phyloP scores from a whole-genome alignment of 768 basidiomycete genomes.

The Strobilomyces confusus region DNA sequence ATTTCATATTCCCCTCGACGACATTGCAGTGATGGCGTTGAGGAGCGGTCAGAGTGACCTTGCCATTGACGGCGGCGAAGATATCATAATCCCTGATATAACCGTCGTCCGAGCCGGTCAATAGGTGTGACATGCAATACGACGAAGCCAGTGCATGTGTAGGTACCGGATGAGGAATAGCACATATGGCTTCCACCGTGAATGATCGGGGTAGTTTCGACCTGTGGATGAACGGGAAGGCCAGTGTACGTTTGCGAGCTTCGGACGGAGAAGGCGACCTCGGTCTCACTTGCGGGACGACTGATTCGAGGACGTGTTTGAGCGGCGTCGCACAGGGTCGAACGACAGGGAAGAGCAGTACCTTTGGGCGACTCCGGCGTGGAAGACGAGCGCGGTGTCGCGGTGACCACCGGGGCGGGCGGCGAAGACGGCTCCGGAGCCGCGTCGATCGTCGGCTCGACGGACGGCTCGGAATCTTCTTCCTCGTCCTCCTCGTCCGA shows the following conservation, averaged over 20 bases:
- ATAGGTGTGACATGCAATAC: conserved; percentile 78
- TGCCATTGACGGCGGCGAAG: conserved; percentile 83
- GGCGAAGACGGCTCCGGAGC: conserved; percentile 28
- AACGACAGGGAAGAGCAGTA: conserved; percentile 13
- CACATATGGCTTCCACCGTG: conserved; percentile 87
- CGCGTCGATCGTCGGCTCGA: conserved; percentile 28
- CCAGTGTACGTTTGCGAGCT: conserved; percentile 45
- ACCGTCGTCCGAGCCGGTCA: conserved; percentile 92
- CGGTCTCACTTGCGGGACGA: conserved; percentile 26
- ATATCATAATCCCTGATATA: conserved; percentile 92
- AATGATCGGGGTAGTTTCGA: conserved; percentile 53
- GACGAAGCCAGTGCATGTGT: conserved; percentile 88
- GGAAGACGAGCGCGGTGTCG: conserved; percentile 25
- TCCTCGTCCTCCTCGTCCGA: conserved; percentile 56
- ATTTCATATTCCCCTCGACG: conserved; percentile 88
- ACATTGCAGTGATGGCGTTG: conserved; percentile 87
- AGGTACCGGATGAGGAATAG: conserved; percentile 83
- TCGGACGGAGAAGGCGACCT: conserved; percentile 54
- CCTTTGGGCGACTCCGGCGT: conserved; percentile 35
- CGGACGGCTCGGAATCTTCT: conserved; percentile 41
- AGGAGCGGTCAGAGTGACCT: conserved; percentile 80
- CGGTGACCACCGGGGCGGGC: conserved; percentile 24
- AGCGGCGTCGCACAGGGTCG: neutral
- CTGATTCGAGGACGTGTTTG: conserved; percentile 20
- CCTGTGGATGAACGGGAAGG: conserved; percentile 29